These are phyloP conservation scores for Candida nemodendra DNA, from an alignment of 805 yeast genomes.

Conservation along the genomic window DNA sequence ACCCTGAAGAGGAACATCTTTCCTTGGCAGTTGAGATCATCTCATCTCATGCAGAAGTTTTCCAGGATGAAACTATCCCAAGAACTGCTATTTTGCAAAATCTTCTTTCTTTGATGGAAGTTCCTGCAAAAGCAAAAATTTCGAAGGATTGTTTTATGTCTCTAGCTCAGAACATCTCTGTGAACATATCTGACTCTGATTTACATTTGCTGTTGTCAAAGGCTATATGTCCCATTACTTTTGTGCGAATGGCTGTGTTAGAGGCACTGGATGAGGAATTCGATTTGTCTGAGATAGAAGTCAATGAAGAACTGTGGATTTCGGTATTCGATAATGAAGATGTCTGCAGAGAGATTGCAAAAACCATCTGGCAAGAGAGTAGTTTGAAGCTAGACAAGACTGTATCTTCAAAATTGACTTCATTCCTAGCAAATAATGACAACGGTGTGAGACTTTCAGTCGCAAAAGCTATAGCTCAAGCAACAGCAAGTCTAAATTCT, in stretches of 20 bases:
- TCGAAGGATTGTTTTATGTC: slow-evolving; percentile 83
- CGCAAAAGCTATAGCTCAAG: slow-evolving; percentile 67
- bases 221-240: slow-evolving; percentile 57
- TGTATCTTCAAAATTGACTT: slow-evolving; percentile 47
- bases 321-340: slow-evolving; percentile 72
- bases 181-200: slow-evolving; percentile 57
- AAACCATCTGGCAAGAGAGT: slow-evolving; percentile 84
- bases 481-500: slow-evolving; percentile 38
- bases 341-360: slow-evolving; percentile 61
- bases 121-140: slow-evolving; percentile 75
- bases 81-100: slow-evolving; percentile 62
- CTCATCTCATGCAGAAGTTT: slow-evolving; percentile 62
- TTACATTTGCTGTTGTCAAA: slow-evolving; percentile 55
- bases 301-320: slow-evolving; percentile 64
- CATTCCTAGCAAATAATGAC: slow-evolving; percentile 52
- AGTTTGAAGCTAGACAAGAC: slow-evolving; percentile 43
- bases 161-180: slow-evolving; percentile 72
- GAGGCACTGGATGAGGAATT: slow-evolving; percentile 87
- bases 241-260: slow-evolving; percentile 75
- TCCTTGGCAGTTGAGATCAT: slow-evolving; percentile 74
- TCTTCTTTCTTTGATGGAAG: slow-evolving; percentile 62
- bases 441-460: slow-evolving; percentile 70
- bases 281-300: slow-evolving; percentile 46
- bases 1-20: slow-evolving; percentile 84
- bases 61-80: slow-evolving; percentile 67